Conservation (phyloP, 331 rosid genomes). For the Dryas integrifolia region DNA sequence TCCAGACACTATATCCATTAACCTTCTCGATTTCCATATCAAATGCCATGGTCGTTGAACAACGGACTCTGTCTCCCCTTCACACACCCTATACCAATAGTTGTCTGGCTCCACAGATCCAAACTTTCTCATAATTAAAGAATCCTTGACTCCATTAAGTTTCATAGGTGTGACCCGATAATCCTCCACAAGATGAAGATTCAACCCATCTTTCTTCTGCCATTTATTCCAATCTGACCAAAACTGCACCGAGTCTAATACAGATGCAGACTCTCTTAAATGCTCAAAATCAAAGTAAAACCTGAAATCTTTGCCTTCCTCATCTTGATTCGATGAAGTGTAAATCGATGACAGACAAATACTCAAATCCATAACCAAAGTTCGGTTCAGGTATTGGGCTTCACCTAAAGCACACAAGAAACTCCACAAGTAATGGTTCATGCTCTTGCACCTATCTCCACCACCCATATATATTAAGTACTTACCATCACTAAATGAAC, state of each 20-base stretch:
- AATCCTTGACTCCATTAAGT: constrained; percentile 61
- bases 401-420: constrained; percentile 96
- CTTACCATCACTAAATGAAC: constrained; percentile 64
- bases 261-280: constrained; percentile 80
- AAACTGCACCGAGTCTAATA: constrained; percentile 82
- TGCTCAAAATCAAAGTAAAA: constrained; percentile 98
- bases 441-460: constrained; percentile 94
- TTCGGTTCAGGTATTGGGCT: constrained; percentile 93
- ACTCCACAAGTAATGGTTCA: constrained; percentile 97
- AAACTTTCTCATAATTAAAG: constrained; percentile 86
- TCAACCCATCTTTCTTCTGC: constrained; percentile 65
- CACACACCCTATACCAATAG: constrained; percentile 95
- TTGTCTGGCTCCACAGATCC: constrained; percentile 92
- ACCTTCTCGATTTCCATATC: constrained; percentile 89
- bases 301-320: constrained; percentile 96
- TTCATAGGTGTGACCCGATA: constrained; percentile 80
- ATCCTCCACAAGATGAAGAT: constrained; percentile 79
- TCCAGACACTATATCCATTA: constrained; percentile 90
- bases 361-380: constrained; percentile 90
- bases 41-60: constrained; percentile 93
- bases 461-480: constrained; percentile 75
- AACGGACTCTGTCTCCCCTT: constrained; percentile 90
- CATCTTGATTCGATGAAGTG: constrained; percentile 68
- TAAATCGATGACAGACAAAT: constrained; percentile 83
- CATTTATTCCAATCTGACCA: constrained; percentile 88